Conservation (phyloP, 2,329 filamentous ascomycete species). For the Remersonia thermophila region DNA sequence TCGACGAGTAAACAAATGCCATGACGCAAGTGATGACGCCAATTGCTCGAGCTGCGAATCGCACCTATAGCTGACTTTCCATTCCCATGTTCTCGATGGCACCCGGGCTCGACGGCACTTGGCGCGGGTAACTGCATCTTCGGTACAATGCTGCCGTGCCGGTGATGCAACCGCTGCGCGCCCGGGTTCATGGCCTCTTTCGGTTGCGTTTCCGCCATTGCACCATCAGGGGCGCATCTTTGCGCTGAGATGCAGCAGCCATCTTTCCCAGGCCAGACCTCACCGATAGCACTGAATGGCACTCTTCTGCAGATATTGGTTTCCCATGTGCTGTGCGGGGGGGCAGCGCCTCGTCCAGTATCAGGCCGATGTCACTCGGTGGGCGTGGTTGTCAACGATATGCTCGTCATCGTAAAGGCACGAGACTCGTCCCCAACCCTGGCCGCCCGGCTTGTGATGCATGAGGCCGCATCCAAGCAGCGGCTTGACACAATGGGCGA, state of each 20-base stretch:
- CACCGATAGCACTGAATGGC: too few relatives aligned
- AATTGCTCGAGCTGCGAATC: conserved; percentile 5
- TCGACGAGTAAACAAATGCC: not conserved
- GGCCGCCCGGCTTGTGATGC: too few relatives aligned
- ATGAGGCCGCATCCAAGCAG: too few relatives aligned
- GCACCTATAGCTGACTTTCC: not conserved
- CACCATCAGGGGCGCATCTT: conserved; percentile 11
- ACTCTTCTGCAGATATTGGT: too few relatives aligned
- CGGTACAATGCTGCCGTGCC: not conserved
- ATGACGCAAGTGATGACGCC: conserved; percentile 10
- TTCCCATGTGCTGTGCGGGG: too few relatives aligned
- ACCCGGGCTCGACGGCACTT: not conserved
- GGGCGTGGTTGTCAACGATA: too few relatives aligned
- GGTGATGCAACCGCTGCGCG: not conserved
- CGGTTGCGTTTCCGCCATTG: conserved; percentile 3
- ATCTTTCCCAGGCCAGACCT: conserved; percentile 1
- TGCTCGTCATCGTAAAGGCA: too few relatives aligned
- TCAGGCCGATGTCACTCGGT: too few relatives aligned
- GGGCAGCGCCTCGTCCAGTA: too few relatives aligned
- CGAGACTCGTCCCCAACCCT: too few relatives aligned
- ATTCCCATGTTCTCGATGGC: not conserved
- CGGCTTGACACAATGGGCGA: too few relatives aligned
- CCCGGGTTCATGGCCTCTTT: not conserved
- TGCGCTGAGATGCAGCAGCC: not conserved
- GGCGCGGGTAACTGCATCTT: conserved; percentile 4